Percentiles rank a stretch among this genome's conserved stretches.
Conservation (phyloP, 345 rosid species). For the Euphorbia peplus region DNA sequence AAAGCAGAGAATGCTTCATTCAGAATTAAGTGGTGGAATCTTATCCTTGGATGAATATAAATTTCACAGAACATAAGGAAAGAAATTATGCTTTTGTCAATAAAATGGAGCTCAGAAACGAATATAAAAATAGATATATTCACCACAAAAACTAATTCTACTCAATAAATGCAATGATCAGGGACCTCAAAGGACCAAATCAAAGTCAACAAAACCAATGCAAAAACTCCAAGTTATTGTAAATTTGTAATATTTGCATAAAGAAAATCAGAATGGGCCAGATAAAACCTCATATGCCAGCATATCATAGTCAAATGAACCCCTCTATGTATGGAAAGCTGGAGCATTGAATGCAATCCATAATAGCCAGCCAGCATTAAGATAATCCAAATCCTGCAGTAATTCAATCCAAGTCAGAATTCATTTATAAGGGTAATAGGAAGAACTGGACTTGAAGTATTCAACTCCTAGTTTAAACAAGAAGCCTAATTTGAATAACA, state of each 20-base stretch:
- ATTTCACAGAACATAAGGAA: neutral
- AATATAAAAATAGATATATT: neutral
- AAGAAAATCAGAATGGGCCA: neutral
- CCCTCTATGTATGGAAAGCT: neutral
- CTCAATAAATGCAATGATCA: conserved; percentile 5
- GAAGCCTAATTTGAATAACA: neutral
- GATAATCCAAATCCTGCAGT: conserved; percentile 14
- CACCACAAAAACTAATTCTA: neutral
- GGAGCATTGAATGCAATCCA: neutral
- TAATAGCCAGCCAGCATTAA: conserved; percentile 4
- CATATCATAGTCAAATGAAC: conserved; percentile 17
- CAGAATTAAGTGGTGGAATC: neutral
- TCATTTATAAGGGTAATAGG: neutral
- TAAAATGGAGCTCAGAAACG: neutral
- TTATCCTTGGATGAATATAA: neutral
- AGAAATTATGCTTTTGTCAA: neutral
- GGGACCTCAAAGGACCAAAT: conserved; percentile 11
- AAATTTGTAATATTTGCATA: neutral
- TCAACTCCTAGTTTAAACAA: neutral
- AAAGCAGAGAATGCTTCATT: neutral
- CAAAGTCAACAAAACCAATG: conserved; percentile 20
- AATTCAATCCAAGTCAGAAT: neutral
- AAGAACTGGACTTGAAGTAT: neutral
- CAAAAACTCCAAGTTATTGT: neutral
- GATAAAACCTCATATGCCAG: conserved; percentile 2